phyloP scores from a whole-genome alignment of 2,329 filamentous ascomycete species.

The Sporothrix pseudoabietina region DNA sequence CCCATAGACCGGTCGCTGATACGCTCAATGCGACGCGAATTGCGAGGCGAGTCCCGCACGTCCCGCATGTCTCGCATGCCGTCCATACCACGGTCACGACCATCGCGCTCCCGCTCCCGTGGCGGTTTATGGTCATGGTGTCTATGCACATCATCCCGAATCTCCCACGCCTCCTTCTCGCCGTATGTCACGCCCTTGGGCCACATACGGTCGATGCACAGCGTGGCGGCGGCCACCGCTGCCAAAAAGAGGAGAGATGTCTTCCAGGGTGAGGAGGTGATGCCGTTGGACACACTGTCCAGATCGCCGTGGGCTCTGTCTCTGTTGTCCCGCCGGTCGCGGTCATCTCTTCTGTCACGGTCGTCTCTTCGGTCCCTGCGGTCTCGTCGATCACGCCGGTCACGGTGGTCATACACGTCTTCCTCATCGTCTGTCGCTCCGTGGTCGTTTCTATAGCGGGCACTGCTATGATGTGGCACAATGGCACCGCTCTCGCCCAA shows the following conservation, averaged over 20 bases:
- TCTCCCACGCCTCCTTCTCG: constrained; percentile 44
- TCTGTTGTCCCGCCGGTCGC: background rate
- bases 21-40: background rate
- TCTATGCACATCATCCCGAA: constrained; percentile 20
- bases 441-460: background rate
- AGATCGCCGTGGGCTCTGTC: background rate
- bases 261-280: constrained; percentile 36
- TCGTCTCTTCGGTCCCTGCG: constrained; percentile 7
- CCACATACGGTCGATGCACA: constrained; percentile 45
- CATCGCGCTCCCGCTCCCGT: background rate
- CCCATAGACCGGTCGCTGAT: constrained; percentile 10
- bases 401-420: background rate
- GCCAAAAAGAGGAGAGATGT: constrained; percentile 46
- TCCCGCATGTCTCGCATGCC: background rate
- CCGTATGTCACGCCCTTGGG: constrained; percentile 45
- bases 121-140: background rate
- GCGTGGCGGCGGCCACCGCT: constrained; percentile 44
- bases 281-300: background rate
- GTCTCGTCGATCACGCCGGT: background rate
- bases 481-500: background rate
- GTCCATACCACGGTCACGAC: background rate
- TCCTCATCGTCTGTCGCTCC: background rate
- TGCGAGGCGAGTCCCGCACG: background rate
- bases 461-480: background rate
- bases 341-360: background rate